Base-by-base conservation (phyloP, 768 basidiomycete species). In the Neoboletus subvelutipes region DNA sequence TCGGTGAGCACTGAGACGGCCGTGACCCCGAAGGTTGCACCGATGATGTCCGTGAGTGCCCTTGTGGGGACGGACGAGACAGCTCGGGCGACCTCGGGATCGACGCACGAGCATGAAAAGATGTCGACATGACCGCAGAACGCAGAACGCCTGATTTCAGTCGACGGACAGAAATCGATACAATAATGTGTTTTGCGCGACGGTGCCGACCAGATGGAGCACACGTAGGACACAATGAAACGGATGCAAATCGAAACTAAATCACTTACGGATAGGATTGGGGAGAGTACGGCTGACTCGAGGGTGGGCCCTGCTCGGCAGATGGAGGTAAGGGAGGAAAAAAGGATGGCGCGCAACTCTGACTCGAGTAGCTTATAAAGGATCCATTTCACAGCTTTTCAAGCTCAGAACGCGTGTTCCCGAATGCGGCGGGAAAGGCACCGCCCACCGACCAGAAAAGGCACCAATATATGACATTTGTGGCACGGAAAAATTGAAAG, bases 311-410 rank as follows among this genome's bases (percentile, higher is more conserved):
- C 57, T 45, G 11, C 69, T 60, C 39, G 37, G 52, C 17, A 45
- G 61, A 51, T 72, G 70, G 45, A 47, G 62, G 72, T 20, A 24
- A 6, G 55, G 22, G 36, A 47, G 59, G 54, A 48, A 55, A 61
- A 53, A 24, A 17, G 51, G n/a, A 59, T 48, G 34, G 18, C 42
- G 31, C 31, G 20, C 1, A 15, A 2, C 0, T 53, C 29, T 72
- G 72, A 72, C 71, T 72, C 72, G 67, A 42, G 6, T 45, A 17
- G 58, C 66, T 72, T 72, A 70, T 73, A 73, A 67, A 59, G 45
- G 50, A 33, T 24, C 28, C 26, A 45, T 60, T 61, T 65, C 71
- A 72, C 64, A 60, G 71, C 70, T 64, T 73, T 72, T 72, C 72
- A 73, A 72, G 57, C 71, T 72, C 72, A 73, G 71, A 70, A 63